Base-by-base conservation (phyloP, 768 basidiomycete genomes). In the Russula sp. region DNA sequence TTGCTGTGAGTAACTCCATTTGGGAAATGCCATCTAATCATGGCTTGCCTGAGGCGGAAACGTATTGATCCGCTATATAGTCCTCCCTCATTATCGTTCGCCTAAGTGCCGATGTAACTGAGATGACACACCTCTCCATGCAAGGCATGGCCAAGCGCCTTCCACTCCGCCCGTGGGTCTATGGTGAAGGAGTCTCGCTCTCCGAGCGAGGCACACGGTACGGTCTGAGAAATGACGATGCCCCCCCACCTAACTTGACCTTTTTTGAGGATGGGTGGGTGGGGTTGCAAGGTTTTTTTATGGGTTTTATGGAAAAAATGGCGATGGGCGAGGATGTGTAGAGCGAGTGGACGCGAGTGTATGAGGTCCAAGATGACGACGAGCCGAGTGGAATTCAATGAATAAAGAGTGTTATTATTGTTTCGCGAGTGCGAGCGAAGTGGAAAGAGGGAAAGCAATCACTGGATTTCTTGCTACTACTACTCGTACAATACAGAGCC, bases 51-150 rank as follows among this genome's bases (percentile, higher is more conserved):
- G 2, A 49, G 25, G 29, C 38, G 5, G n/a, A n/a, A 49, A 14
- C 11, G n/a, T 6, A 7, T 36, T 34, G 9, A 13, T 8, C 8
- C 2, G 11, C 1, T 29, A 0, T 11, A n/a, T 20, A 65, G 64
- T 63, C 58, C 55, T 47, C 64, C 18, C 34, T 65, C 5, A 58
- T 65, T 22, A 16, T 65, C 25, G 9, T 58, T 11, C 64, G 64
- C 51, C n/a, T 65, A n/a, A 51, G 50, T 3, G 45, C 14, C 0
- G 3, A 29, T 9, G 51, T 39, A 1, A 38, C 29, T 13, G 60
- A 62, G 3, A 34, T 45, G 25, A 65, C 64, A 7, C 64, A 65
- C 20, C 49, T 65, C 38, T 62, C 64, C 50, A 65, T 65, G 64
- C 20, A 65, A 18, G 56, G 56, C 5, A 58, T 65, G 51, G 45